Evolutionary conservation across 2,329 filamentous ascomycete genomes (phyloP), one percentile per base, ranked within the genome.

Genomic region (Paraphoma chrysanthemicola): DNA sequence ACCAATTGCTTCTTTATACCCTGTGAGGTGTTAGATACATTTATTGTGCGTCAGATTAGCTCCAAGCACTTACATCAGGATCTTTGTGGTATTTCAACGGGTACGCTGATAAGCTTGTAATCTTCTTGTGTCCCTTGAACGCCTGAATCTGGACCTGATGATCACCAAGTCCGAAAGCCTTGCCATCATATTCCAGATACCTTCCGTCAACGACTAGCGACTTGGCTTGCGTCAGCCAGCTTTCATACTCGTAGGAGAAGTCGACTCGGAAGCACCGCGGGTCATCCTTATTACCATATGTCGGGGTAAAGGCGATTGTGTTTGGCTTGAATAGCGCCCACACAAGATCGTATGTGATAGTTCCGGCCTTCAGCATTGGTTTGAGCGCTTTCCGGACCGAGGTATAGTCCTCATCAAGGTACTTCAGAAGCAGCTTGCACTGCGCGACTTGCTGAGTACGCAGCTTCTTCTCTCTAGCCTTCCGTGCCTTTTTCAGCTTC

Each of bases 261-360:
- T 94, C 91, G 1, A 94, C 87, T 73, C 91, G 93, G 83, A 96
- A 94, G 9, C 90, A 90, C 14, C 91, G 86, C 1, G 92, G 90
- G 66, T 95, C 88, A 39, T 94, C 90, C 12, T 83, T 79, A 36
- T 86, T 88, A 3, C 90, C 90, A 60, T 96, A 96, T 0, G 91
- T 94, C 0, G 87, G 86, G 0, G 89, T 81, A 72, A 90, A 94
- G 1, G 87, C 89, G 17, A 96, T 85, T 0, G 91, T 92, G 67
- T 92, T 91, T 0, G 93, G 93, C 70, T 95, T 96, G 84, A 90
- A 96, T 3, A 97, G 79, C 0, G 92, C 92, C 93, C 93, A 96
- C 1, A 96, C 80, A 2, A 96, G 83, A 54, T 97, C 92, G 66
- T 93, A 97, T 0, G 92, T 96, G 72, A 96, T 96, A 44, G 92